These are phyloP conservation scores for Neurospora sp. DNA, from an alignment of 2,329 filamentous ascomycete species.

Conservation along the genomic window DNA sequence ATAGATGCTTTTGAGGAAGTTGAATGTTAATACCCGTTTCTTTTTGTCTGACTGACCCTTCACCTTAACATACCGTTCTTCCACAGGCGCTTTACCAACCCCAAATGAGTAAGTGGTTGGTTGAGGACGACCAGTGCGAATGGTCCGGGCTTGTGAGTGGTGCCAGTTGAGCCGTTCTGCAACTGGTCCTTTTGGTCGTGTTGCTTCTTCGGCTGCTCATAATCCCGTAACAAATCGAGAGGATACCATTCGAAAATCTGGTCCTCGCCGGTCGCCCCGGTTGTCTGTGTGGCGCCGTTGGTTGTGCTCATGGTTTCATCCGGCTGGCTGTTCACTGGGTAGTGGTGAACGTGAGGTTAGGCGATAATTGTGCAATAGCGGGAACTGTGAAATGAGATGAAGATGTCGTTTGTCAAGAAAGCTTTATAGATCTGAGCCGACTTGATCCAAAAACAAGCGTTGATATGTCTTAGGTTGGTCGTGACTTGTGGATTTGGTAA, in stretches of 20 bases:
- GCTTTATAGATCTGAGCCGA: no score
- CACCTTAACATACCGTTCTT: conserved; percentile 30
- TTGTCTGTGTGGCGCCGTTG: neutral
- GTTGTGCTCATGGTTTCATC: conserved; percentile 1
- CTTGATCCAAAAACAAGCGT: no score
- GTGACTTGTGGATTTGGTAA: no score
- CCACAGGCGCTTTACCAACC: conserved; percentile 40
- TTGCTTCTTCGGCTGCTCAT: neutral
- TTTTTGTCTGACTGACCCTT: neutral
- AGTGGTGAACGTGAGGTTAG: neutral
- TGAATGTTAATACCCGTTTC: neutral
- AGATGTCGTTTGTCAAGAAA: no score
- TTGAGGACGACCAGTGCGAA: conserved; percentile 42
- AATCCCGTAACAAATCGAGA: conserved; percentile 5
- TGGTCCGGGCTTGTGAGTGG: neutral
- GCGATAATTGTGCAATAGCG: no score
- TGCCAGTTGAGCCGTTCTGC: neutral
- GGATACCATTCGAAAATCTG: conserved; percentile 11
- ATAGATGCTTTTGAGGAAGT: conserved; percentile 41
- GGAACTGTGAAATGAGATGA: no score
- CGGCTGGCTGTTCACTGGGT: neutral
- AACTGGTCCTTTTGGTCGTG: neutral
- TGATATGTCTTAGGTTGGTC: no score
- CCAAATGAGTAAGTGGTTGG: conserved; percentile 36
- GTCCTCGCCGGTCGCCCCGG: neutral